Conservation (phyloP, 495 filamentous ascomycete species). For the Halenospora varia region DNA sequence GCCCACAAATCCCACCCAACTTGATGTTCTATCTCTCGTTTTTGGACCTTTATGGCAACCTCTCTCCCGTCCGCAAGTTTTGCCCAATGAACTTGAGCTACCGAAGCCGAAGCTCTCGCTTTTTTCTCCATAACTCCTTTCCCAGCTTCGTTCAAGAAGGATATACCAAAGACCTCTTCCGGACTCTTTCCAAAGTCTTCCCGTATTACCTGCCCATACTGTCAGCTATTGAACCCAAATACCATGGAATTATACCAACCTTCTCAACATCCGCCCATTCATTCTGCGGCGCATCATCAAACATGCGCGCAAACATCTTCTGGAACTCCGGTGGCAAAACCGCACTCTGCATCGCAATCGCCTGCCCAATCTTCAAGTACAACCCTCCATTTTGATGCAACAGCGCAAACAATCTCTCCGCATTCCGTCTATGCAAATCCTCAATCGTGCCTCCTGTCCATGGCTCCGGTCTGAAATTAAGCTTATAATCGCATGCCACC, state of each 20-base stretch:
- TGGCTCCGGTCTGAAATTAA: constrained; percentile 86
- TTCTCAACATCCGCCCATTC: constrained; percentile 82
- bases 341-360: constrained; percentile 96
- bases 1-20: constrained; percentile 92
- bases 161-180: constrained; percentile 87
- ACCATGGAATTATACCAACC: constrained; percentile 25
- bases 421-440: constrained; percentile 75
- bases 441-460: constrained; percentile 60
- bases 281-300: constrained; percentile 96
- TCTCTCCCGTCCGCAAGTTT: constrained; percentile 76
- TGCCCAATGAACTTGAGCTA: constrained; percentile 97
- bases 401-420: constrained; percentile 73
- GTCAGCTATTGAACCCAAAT: constrained; percentile 30
- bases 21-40: constrained; percentile 85
- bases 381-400: constrained; percentile 83
- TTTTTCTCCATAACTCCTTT: constrained; percentile 82
- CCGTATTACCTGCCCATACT: constrained; percentile 75
- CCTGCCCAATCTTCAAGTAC: constrained; percentile 97
- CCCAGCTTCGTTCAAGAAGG: constrained; percentile 58
- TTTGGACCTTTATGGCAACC: constrained; percentile 95
- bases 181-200: constrained; percentile 79
- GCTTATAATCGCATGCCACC: constrained; percentile 88
- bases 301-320: constrained; percentile 92
- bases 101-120: constrained; percentile 83
- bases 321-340: constrained; percentile 91